Conservation (phyloP, 805 yeast genomes). For the Maudiozyma bulderi region DNA sequence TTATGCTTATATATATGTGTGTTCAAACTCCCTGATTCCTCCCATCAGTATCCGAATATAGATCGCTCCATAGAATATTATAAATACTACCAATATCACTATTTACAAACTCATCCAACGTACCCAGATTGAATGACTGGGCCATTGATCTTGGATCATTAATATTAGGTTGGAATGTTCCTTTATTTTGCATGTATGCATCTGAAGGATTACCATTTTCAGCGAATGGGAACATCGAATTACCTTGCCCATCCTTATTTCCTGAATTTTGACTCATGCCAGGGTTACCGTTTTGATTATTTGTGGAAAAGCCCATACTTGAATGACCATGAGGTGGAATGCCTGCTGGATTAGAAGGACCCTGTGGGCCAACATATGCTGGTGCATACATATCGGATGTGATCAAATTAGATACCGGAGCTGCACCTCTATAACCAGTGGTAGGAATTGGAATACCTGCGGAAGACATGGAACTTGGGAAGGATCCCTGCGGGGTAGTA, state of each 20-base stretch:
- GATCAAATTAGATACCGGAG: not conserved
- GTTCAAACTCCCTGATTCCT: not conserved
- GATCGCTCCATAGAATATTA: slow-evolving; percentile 25
- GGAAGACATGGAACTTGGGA: not conserved
- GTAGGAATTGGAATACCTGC: not conserved
- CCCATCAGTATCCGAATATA: slow-evolving; percentile 7
- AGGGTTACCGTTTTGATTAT: not conserved
- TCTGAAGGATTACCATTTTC: not conserved
- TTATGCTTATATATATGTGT: not conserved
- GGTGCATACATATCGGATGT: not conserved
- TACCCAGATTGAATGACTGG: slow-evolving; percentile 16
- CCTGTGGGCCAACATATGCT: not conserved
- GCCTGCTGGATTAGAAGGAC: not conserved
- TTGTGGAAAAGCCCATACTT: not conserved
- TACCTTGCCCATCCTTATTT: not conserved
- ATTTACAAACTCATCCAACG: slow-evolving; percentile 26
- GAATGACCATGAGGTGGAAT: not conserved
- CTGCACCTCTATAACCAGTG: not conserved
- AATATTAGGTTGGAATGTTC: not conserved
- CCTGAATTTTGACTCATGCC: not conserved
- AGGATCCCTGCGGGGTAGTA: not conserved
- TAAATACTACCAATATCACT: slow-evolving; percentile 23
- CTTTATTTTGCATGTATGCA: not conserved
- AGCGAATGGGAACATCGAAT: not conserved
- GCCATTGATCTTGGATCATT: not conserved